Percentiles rank a stretch among this genome's conserved stretches.
Evolutionary conservation across 768 basidiomycete genomes (phyloP).

Genomic region (Lactarius tabidus): DNA sequence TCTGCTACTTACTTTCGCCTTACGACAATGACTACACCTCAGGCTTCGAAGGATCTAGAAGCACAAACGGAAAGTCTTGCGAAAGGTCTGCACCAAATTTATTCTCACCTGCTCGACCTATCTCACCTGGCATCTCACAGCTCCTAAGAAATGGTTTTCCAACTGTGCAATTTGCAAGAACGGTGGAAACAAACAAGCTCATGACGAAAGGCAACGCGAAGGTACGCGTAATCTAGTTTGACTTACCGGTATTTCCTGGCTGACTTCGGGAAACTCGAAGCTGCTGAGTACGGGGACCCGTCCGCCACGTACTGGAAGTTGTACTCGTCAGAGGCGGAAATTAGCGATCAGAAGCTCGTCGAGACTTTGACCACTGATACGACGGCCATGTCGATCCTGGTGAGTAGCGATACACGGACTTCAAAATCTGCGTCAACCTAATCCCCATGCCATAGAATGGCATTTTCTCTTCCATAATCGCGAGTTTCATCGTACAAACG

Average conservation of each 20-base stretch:
- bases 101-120: background rate
- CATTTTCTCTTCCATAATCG: constrained; percentile 24
- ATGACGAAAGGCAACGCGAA: background rate
- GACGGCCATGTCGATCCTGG: constrained; percentile 18
- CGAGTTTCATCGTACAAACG: constrained; percentile 23
- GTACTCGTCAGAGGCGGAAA: constrained; percentile 18
- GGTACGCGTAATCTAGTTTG: background rate
- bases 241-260: background rate
- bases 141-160: background rate
- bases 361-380: constrained; percentile 20
- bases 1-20: background rate
- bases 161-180: too few relatives aligned
- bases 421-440: background rate
- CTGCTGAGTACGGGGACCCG: background rate
- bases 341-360: constrained; percentile 14
- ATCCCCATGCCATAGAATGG: background rate
- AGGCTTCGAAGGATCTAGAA: background rate
- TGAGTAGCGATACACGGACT: background rate
- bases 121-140: background rate
- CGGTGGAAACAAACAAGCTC: background rate
- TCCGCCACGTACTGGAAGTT: constrained; percentile 21
- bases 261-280: background rate
- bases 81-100: background rate
- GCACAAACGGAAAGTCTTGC: background rate
- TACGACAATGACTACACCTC: background rate